Evolutionary conservation across 2,329 filamentous ascomycete genomes (phyloP).

Genomic region (Sarocladiaceae sp.): DNA sequence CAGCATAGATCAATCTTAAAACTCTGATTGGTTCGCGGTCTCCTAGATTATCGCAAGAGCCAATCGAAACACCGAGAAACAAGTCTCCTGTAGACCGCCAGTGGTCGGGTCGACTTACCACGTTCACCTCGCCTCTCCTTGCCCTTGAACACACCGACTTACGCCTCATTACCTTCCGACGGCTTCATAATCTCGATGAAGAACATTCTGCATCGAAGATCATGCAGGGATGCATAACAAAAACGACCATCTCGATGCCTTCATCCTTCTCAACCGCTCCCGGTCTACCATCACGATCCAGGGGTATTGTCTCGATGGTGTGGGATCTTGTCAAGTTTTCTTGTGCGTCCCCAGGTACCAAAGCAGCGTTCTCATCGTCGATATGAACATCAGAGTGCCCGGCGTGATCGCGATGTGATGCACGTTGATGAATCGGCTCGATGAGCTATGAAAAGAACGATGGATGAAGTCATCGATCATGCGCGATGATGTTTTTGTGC

Average conservation of each 20-base stretch:
- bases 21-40: no score
- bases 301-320: not conserved
- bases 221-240: not conserved
- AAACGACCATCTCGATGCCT: not conserved
- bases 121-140: not conserved
- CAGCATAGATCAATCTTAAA: no score
- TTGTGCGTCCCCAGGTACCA: not conserved
- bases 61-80: no score
- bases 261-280: not conserved
- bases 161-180: not conserved
- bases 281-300: slow-evolving; percentile 1
- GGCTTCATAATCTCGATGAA: not conserved
- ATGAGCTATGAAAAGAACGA: not conserved
- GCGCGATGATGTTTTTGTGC: not conserved
- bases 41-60: no score
- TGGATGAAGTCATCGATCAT: slow-evolving; percentile 6
- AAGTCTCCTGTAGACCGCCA: no score
- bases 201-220: not conserved
- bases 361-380: not conserved
- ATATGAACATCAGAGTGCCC: not conserved
- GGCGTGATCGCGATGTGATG: slow-evolving; percentile 4
- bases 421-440: not conserved
- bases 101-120: not conserved
- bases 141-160: not conserved
- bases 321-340: not conserved